Evolutionary conservation across 2,329 filamentous ascomycete genomes (phyloP).

Genomic region (Blastomyces silverae): DNA sequence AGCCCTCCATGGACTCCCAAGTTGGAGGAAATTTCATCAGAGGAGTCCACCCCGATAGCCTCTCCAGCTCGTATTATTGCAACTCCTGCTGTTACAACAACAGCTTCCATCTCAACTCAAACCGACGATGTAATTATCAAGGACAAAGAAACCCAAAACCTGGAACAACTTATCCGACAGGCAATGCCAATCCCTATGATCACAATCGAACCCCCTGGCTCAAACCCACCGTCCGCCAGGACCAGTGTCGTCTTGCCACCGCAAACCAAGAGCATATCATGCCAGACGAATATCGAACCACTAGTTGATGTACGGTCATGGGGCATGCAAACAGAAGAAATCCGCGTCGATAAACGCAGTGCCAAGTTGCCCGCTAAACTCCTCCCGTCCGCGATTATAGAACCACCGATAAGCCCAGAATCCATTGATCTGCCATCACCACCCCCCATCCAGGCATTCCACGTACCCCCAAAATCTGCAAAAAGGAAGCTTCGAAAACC

Average conservation of each 20-base stretch:
- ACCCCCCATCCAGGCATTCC: conserved; percentile 32
- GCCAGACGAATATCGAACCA: conserved; percentile 61
- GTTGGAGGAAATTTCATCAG: conserved; percentile 21
- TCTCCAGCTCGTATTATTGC: neutral
- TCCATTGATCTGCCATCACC: conserved; percentile 23
- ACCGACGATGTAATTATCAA: conserved; percentile 27
- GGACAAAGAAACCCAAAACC: conserved; percentile 20
- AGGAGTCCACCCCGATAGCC: conserved; percentile 15
- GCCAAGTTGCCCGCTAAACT: conserved; percentile 69
- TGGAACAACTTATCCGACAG: conserved; percentile 18
- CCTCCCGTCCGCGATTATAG: conserved; percentile 67
- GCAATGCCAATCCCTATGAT: conserved; percentile 69
- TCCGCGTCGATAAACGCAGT: conserved; percentile 71
- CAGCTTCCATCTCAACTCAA: conserved; percentile 27
- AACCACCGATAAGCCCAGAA: conserved; percentile 39
- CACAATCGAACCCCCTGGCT: conserved; percentile 80
- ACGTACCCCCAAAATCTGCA: conserved; percentile 30
- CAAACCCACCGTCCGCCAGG: conserved; percentile 70
- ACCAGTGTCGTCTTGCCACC: conserved; percentile 71
- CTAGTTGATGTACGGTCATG: conserved; percentile 46
- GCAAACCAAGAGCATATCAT: conserved; percentile 70
- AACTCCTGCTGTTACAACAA: conserved; percentile 10
- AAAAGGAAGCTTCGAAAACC: conserved; percentile 27
- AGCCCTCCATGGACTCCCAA: conserved; percentile 35
- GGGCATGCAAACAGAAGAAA: conserved; percentile 82